A percentile compares a stretch with the other conserved stretches of the same genome.
Evolutionary conservation across 2,329 filamentous ascomycete genomes (phyloP).

Genomic region (Sporothrix inflata): DNA sequence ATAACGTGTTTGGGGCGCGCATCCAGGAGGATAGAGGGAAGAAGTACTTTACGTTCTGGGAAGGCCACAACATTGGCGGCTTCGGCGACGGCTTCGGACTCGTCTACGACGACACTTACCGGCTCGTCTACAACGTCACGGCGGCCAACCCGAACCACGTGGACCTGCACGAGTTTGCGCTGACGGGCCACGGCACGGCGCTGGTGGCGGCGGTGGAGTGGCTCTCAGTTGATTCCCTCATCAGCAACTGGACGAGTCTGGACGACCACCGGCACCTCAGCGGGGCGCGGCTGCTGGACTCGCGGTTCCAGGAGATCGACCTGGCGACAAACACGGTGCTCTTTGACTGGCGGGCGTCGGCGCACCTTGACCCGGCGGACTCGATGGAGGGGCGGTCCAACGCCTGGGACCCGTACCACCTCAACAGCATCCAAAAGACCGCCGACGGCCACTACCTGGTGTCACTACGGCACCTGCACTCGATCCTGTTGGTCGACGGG

Average conservation of each 20-base stretch:
- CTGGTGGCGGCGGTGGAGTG: constrained; percentile 59
- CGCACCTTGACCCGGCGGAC: constrained; percentile 45
- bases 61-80: constrained; percentile 18
- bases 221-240: constrained; percentile 47
- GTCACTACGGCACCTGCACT: constrained; percentile 48
- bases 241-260: constrained; percentile 24
- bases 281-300: constrained; percentile 55
- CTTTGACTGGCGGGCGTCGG: constrained; percentile 62
- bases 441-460: constrained; percentile 50
- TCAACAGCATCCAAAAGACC: constrained; percentile 54
- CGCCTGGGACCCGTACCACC: constrained; percentile 55
- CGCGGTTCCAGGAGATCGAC: constrained; percentile 55
- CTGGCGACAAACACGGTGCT: constrained; percentile 57
- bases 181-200: constrained; percentile 56
- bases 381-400: constrained; percentile 30
- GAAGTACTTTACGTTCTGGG: constrained; percentile 30
- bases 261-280: constrained; percentile 52
- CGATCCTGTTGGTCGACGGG: constrained; percentile 47
- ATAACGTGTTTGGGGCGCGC: constrained; percentile 27
- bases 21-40: constrained; percentile 28
- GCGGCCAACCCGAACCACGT: constrained; percentile 54
- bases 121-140: constrained; percentile 23
- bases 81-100: constrained; percentile 28
- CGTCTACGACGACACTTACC: constrained; percentile 27
- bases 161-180: constrained; percentile 60